Evolutionary conservation across 768 basidiomycete genomes (phyloP).

Genomic region (Suillus cothurnatus): DNA sequence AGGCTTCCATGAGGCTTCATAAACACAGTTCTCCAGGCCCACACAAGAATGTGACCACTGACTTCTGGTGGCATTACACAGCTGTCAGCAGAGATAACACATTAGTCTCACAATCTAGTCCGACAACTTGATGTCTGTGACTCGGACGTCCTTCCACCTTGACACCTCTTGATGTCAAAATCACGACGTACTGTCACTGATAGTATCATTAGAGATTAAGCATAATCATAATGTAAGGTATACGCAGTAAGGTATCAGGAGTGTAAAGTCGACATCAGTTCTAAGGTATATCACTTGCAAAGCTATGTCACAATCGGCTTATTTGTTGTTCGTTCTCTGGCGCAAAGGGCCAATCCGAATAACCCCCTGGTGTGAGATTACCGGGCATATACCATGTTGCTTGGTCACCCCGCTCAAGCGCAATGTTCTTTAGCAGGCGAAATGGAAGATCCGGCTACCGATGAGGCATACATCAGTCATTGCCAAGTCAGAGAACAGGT

Average conservation of each 20-base stretch:
- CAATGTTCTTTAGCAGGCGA: slow-evolving; percentile 25
- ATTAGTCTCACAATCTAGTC: not conserved
- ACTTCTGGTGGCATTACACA: not conserved
- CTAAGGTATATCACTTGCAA: not conserved
- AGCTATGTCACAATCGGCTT: not conserved
- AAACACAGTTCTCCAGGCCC: not conserved
- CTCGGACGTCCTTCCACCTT: not conserved
- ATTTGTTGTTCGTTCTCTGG: not conserved
- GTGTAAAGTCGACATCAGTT: not conserved
- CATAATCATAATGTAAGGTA: not conserved
- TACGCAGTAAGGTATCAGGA: not conserved
- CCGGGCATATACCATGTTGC: slow-evolving; percentile 27
- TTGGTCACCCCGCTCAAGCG: slow-evolving; percentile 22
- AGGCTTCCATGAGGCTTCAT: not conserved
- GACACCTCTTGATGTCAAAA: too few species aligned
- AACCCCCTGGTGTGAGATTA: slow-evolving; percentile 26
- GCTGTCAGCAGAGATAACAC: not conserved
- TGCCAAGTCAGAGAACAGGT: not conserved
- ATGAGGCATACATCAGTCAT: not conserved
- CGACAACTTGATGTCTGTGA: not conserved
- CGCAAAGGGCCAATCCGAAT: slow-evolving; percentile 35
- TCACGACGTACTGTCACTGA: too few species aligned
- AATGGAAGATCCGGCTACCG: slow-evolving; percentile 35
- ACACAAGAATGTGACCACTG: not conserved
- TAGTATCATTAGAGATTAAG: not conserved